Evolutionary conservation across 2,329 filamentous ascomycete genomes (phyloP).

Genomic region (Orbilia oligospora): DNA sequence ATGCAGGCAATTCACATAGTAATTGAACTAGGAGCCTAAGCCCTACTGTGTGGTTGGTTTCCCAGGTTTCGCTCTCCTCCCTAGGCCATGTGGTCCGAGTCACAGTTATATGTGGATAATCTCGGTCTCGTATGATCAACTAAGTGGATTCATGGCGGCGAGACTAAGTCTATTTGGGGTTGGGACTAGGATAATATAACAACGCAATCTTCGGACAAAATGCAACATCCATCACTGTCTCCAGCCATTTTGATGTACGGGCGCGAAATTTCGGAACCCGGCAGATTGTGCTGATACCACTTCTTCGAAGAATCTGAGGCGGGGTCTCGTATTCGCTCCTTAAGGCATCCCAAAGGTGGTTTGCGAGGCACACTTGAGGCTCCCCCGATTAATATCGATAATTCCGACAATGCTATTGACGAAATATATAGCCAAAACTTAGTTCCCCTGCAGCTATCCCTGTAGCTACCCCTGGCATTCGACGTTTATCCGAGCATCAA

Average conservation of each 20-base stretch:
- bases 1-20: too few relatives aligned
- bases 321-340: slow-evolving; percentile 17
- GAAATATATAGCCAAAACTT: slow-evolving; percentile 20
- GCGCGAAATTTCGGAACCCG: neutral
- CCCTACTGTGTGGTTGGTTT: neutral
- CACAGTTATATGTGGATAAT: neutral
- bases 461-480: slow-evolving; percentile 10
- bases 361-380: slow-evolving; percentile 15
- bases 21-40: neutral
- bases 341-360: slow-evolving; percentile 21
- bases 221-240: slow-evolving; percentile 1
- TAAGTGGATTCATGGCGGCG: neutral
- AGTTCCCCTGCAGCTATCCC: slow-evolving; percentile 13
- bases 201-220: slow-evolving; percentile 2
- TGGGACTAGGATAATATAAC: neutral
- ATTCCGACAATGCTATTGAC: slow-evolving; percentile 18
- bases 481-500: slow-evolving; percentile 19
- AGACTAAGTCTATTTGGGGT: neutral
- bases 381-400: neutral
- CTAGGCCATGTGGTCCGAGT: neutral
- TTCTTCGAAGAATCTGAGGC: slow-evolving; percentile 1
- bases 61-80: neutral
- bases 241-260: neutral
- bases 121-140: neutral
- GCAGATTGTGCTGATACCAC: slow-evolving; percentile 8